Evolutionary conservation across 352 stramenopile species (phyloP), one percentile per base, ranked within the genome.

Genomic region (Stramenopiles sp.): DNA sequence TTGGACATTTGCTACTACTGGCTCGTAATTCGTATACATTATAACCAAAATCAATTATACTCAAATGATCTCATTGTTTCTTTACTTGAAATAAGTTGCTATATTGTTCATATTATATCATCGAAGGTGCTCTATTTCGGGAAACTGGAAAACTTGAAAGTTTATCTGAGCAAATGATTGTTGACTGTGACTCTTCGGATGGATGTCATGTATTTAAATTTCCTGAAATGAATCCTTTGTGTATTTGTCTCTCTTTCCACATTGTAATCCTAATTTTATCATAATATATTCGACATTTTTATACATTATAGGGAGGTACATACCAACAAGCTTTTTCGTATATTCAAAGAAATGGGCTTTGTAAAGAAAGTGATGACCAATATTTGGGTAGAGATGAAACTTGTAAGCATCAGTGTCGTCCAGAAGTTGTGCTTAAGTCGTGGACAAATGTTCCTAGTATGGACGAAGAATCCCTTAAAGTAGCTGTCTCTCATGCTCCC

Each of bases 1-100:
- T 60, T 93, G 78, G 78, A 72, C 78, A 5, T 89, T 91, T 44
- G 89, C 78, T 6, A 72, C 70, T 1, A 59, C 76, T 2, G 66
- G 70, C 2, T n/a, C n/a, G n/a, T n/a, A n/a, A n/a, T n/a, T n/a
- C n/a, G n/a, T n/a, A n/a, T n/a, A n/a, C n/a, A n/a, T n/a, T n/a
- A n/a, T n/a, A n/a, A n/a, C n/a, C n/a, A n/a, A n/a, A n/a, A n/a
- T n/a, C n/a, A n/a, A n/a, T n/a, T n/a, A n/a, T n/a, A n/a, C n/a
- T n/a, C n/a, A n/a, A n/a, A n/a, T n/a, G n/a, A n/a, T n/a, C n/a
- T n/a, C n/a, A n/a, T n/a, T n/a, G n/a, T n/a, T n/a, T n/a, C n/a
- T n/a, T n/a, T n/a, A n/a, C n/a, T n/a, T n/a, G n/a, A n/a, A n/a
- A n/a, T n/a, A n/a, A n/a, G n/a, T n/a, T n/a, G n/a, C n/a, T n/a